phyloP scores from a whole-genome alignment of 768 basidiomycete genomes.

The Boletus rubropictus region DNA sequence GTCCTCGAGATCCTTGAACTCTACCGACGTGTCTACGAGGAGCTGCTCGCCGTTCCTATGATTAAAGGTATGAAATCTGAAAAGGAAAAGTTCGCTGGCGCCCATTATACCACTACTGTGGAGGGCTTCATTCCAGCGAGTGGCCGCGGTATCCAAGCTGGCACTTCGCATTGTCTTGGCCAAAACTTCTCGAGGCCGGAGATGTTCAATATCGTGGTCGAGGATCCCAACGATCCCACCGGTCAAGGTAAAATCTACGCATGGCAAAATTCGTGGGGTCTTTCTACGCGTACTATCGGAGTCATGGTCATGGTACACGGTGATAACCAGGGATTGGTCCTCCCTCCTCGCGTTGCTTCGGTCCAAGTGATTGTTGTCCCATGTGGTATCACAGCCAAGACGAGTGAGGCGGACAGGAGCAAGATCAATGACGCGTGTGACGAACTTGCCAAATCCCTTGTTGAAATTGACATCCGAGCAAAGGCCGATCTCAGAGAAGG shows the following conservation, averaged over 20 bases:
- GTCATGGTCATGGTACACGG: constrained; percentile 99
- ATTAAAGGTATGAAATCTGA: constrained; percentile 96
- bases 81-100: constrained; percentile 99
- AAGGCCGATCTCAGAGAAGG: constrained; percentile 91
- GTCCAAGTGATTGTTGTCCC: constrained; percentile 90
- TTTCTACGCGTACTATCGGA: constrained; percentile 93
- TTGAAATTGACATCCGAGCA: constrained; percentile 69
- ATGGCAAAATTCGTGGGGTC: constrained; percentile 99
- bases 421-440: constrained; percentile 74
- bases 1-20: constrained; percentile 93
- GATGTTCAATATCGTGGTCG: constrained; percentile 98
- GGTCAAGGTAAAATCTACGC: constrained; percentile 70
- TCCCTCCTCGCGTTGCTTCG: constrained; percentile 95
- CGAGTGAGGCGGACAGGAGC: constrained; percentile 58
- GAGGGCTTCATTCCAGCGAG: constrained; percentile 98
- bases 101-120: constrained; percentile 94
- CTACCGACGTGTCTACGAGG: constrained; percentile 93
- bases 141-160: constrained; percentile 95
- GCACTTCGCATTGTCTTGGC: constrained; percentile 95
- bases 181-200: constrained; percentile 95
- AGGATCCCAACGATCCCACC: constrained; percentile 77
- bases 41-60: constrained; percentile 95
- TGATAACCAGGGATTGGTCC: constrained; percentile 93
- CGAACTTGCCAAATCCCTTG: constrained; percentile 66
- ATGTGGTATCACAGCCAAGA: constrained; percentile 88